Evolutionary conservation across 306 rosid genomes (phyloP), one percentile per base, ranked within the genome.

Genomic region (Citrullus colocynthis): DNA sequence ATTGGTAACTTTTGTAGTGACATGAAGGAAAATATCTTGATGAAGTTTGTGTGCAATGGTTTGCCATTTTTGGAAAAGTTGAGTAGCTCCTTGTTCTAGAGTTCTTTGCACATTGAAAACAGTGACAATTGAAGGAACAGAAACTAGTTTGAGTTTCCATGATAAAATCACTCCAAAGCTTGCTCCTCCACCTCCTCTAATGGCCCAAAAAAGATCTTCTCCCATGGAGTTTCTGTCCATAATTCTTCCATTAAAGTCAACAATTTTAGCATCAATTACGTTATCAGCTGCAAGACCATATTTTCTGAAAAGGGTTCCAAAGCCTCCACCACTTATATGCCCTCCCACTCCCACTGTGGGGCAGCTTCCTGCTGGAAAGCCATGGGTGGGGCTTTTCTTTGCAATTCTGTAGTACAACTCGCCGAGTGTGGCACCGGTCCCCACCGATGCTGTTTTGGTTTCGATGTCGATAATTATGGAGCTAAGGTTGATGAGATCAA

Each of bases 171-270:
- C 74, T 12, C 96, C 92, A 69, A 87, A 90, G 61, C 93, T 92
- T 67, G 81, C 90, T 32, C 87, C 96, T 74, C 93, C 90, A 3
- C 92, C 93, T 6, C 97, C 97, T 80, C 87, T 80, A 41, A 92
- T 88, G 8, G 89, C 97, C 93, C 96, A 92, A 72, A 90, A 90
- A 0, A 88, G 58, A 14, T 90, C 96, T 55, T 90, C 97, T 30
- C 91, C 91, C 96, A 92, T 88, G 78, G 89, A 72, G 55, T 77
- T 54, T 59, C 91, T 83, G 28, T 90, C 91, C 6, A 90, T 87
- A 61, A 87, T 56, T 42, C 61, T 55, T 14, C 96, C 97, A 9
- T 84, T 78, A 2, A 84, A 90, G 63, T 90, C 83, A 0, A 92
- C 78, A 16, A 90, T 78, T n/a, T 16, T 79, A 0, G 96, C 96